Evolutionary conservation across 108 stramenopile species (phyloP).

Genomic region (Pseudonitzschia delicatissima): DNA sequence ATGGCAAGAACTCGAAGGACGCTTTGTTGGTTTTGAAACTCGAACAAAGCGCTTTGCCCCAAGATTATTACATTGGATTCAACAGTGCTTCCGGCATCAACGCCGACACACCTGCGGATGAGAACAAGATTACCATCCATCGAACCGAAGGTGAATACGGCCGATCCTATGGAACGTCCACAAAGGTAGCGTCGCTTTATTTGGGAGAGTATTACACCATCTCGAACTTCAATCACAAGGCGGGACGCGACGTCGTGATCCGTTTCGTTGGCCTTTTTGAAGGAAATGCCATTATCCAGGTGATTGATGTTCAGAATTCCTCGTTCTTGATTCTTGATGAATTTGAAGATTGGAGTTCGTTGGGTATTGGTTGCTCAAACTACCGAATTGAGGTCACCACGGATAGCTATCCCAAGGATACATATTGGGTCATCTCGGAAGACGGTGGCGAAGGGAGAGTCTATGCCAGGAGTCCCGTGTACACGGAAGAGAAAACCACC

Average conservation of each 20-base stretch:
- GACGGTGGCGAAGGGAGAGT: not conserved
- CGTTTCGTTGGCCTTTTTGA: not conserved
- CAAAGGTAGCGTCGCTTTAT: conserved; percentile 28
- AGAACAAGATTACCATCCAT: conserved; percentile 34
- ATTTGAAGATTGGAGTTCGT: no score
- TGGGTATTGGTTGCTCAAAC: no score
- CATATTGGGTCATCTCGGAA: not conserved
- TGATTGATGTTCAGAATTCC: no score
- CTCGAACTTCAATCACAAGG: conserved; percentile 11
- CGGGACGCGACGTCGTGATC: not conserved
- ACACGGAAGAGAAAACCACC: not conserved
- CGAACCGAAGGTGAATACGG: not conserved
- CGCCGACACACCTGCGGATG: conserved; percentile 34
- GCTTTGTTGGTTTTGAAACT: not conserved
- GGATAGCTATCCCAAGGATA: not conserved
- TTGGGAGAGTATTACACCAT: conserved; percentile 24
- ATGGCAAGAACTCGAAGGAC: not conserved
- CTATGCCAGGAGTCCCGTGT: not conserved
- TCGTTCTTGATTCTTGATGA: no score
- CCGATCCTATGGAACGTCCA: conserved; percentile 32
- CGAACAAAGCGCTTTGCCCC: not conserved
- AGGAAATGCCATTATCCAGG: not conserved
- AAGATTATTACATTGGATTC: conserved; percentile 31
- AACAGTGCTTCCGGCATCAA: conserved; percentile 45
- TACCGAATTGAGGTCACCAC: not conserved